Evolutionary conservation across 257 asterid genomes (phyloP).

Genomic region (Nicotiana knightiana): DNA sequence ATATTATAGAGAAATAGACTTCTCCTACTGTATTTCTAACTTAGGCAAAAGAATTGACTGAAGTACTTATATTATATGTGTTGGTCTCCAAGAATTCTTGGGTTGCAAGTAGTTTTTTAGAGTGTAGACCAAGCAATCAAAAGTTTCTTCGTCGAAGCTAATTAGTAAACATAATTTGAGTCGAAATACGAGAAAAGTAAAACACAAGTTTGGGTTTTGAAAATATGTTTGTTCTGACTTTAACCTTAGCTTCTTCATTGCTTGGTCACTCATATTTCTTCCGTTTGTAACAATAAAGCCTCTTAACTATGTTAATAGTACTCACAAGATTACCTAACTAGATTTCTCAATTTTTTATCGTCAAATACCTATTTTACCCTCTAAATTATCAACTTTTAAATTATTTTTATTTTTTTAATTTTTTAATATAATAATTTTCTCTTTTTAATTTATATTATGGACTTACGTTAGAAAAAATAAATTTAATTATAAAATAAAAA

Average conservation of each 20-base stretch:
- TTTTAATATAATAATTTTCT: too few species aligned
- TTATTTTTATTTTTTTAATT: too few species aligned
- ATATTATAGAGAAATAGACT: too few species aligned
- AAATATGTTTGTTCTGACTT: not conserved
- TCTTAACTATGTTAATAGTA: not conserved
- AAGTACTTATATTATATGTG: not conserved
- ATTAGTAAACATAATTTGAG: not conserved
- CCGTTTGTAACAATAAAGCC: not conserved
- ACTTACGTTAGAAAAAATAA: too few species aligned
- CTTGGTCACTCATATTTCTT: too few species aligned
- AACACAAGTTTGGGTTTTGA: not conserved
- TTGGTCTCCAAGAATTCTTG: constrained; percentile 9
- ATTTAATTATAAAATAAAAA: too few species aligned
- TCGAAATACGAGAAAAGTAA: not conserved
- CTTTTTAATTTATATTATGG: too few species aligned
- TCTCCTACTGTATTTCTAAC: too few species aligned
- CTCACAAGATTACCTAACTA: too few species aligned
- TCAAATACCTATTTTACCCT: too few species aligned
- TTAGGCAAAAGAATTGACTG: not conserved
- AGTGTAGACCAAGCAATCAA: not conserved
- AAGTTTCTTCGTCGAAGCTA: not conserved
- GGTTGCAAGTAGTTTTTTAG: constrained; percentile 2
- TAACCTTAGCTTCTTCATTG: not conserved
- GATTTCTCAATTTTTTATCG: too few species aligned
- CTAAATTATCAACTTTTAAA: too few species aligned